These are phyloP conservation scores for Pelargonium fulgidum DNA, from an alignment of 441 rosid genomes.

Conservation along the genomic window DNA sequence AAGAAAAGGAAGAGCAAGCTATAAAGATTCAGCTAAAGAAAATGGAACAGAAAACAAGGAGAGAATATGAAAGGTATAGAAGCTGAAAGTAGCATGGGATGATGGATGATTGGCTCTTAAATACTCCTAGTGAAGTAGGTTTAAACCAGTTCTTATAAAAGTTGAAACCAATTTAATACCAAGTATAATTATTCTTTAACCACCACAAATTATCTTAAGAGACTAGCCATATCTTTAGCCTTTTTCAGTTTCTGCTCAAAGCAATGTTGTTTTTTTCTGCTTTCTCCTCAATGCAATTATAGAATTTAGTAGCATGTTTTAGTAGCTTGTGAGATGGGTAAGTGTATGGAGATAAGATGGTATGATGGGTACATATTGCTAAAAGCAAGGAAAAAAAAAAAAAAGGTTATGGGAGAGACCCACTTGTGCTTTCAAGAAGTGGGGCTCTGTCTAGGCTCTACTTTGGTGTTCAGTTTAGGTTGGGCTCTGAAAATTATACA, in stretches of 20 bases:
- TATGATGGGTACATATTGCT: slow-evolving; percentile 13
- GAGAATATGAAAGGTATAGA: slow-evolving; percentile 18
- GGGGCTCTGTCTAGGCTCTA: slow-evolving; percentile 15
- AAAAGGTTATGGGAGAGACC: slow-evolving; percentile 11
- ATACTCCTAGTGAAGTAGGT: slow-evolving; percentile 21
- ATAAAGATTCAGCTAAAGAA: too few species aligned
- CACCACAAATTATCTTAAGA: background rate
- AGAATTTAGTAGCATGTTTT: too few species aligned
- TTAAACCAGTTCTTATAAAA: slow-evolving; percentile 11
- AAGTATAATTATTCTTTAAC: too few species aligned
- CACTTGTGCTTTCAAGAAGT: slow-evolving; percentile 18
- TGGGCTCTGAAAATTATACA: background rate
- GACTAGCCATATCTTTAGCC: slow-evolving; percentile 10
- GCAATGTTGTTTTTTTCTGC: background rate
- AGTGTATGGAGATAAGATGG: slow-evolving; percentile 11
- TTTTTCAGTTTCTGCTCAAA: too few species aligned
- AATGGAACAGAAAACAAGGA: slow-evolving; percentile 5
- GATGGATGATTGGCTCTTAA: slow-evolving; percentile 27
- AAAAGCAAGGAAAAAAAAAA: slow-evolving; percentile 11
- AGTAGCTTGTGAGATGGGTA: slow-evolving; percentile 13
- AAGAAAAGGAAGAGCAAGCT: slow-evolving; percentile 20
- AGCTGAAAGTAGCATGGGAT: slow-evolving; percentile 17
- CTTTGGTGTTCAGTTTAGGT: slow-evolving; percentile 11
- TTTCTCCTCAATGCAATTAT: slow-evolving; percentile 12
- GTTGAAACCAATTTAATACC: too few species aligned